Evolutionary conservation across 2,329 filamentous ascomycete genomes (phyloP).

Genomic region (Cladosporium oxysporum): DNA sequence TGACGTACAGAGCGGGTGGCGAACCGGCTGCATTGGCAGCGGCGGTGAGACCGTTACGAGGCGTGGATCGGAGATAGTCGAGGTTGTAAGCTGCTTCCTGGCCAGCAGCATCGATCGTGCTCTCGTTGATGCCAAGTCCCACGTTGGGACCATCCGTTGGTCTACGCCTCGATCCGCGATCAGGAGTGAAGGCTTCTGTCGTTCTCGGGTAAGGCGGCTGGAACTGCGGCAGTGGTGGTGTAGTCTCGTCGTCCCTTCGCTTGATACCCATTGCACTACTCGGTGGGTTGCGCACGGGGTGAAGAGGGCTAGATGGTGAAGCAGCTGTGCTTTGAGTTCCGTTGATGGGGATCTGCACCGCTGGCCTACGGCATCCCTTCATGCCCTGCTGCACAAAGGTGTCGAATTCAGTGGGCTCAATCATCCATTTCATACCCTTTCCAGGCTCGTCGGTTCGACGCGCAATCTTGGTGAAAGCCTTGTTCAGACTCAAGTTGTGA

Average conservation of each 20-base stretch:
- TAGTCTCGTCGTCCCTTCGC: conserved; percentile 35
- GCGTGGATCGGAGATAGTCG: conserved; percentile 35
- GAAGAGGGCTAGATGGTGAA: conserved; percentile 57
- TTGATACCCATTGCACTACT: conserved; percentile 46
- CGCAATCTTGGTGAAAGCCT: conserved; percentile 90
- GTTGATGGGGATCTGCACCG: conserved; percentile 32
- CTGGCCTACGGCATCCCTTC: conserved; percentile 43
- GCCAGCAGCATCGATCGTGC: conserved; percentile 27
- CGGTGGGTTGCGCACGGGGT: conserved; percentile 39
- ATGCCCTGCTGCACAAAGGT: conserved; percentile 77
- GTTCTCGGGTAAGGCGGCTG: conserved; percentile 46
- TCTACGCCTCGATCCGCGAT: conserved; percentile 51
- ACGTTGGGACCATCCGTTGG: conserved; percentile 26
- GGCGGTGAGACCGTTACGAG: conserved; percentile 39
- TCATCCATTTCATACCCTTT: conserved; percentile 99
- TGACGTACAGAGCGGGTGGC: conserved; percentile 41
- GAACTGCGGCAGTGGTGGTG: conserved; percentile 46
- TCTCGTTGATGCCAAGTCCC: conserved; percentile 37
- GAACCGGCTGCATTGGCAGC: conserved; percentile 41
- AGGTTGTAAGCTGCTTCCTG: conserved; percentile 19
- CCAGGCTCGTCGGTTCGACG: conserved; percentile 92
- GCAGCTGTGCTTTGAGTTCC: conserved; percentile 39
- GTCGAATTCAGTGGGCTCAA: conserved; percentile 78
- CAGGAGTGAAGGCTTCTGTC: conserved; percentile 55
- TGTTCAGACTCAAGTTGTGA: conserved; percentile 93